A percentile compares a stretch with the other conserved stretches of the same genome.
Evolutionary conservation across 768 basidiomycete genomes (phyloP).

Genomic region (Psilocybe subaeruginosa): DNA sequence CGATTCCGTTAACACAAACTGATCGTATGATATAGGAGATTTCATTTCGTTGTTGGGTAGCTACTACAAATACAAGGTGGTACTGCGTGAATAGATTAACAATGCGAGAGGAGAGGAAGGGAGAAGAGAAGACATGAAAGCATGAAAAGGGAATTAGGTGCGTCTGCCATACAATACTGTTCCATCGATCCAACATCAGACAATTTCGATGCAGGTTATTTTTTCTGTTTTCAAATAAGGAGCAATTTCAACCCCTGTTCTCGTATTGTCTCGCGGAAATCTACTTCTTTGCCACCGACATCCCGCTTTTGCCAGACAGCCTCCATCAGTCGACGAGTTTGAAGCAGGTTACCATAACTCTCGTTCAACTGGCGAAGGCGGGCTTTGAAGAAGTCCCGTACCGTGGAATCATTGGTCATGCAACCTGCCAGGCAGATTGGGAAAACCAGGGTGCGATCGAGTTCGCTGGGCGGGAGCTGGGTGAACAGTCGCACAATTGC

Average conservation of each 20-base stretch:
- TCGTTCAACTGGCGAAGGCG: constrained; percentile 58
- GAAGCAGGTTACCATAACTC: constrained; percentile 61
- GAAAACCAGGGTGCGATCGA: constrained; percentile 72
- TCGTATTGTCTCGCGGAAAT: constrained; percentile 63
- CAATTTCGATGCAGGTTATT: constrained; percentile 4
- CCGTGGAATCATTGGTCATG: constrained; percentile 66
- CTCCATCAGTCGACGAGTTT: constrained; percentile 65
- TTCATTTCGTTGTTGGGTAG: constrained; percentile 3
- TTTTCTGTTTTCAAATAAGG: constrained; percentile 44
- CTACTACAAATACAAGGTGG: constrained; percentile 11
- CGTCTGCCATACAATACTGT: constrained; percentile 16
- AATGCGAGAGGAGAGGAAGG: constrained; percentile 5
- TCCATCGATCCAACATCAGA: constrained; percentile 9
- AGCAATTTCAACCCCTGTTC: constrained; percentile 53
- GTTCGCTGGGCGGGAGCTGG: constrained; percentile 56
- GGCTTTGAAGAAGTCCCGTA: constrained; percentile 60
- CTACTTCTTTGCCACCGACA: constrained; percentile 50
- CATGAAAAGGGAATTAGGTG: constrained; percentile 21
- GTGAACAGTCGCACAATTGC: constrained; percentile 54
- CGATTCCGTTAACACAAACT: constrained; percentile 6
- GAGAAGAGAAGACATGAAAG: neutral
- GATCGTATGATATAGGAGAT: constrained; percentile 11
- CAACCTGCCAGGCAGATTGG: constrained; percentile 76
- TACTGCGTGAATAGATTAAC: constrained; percentile 5
- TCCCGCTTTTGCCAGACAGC: constrained; percentile 72